Evolutionary conservation across 495 filamentous ascomycete genomes (phyloP), one percentile per base, ranked within the genome.

Genomic region (Wilcoxina mikolae): DNA sequence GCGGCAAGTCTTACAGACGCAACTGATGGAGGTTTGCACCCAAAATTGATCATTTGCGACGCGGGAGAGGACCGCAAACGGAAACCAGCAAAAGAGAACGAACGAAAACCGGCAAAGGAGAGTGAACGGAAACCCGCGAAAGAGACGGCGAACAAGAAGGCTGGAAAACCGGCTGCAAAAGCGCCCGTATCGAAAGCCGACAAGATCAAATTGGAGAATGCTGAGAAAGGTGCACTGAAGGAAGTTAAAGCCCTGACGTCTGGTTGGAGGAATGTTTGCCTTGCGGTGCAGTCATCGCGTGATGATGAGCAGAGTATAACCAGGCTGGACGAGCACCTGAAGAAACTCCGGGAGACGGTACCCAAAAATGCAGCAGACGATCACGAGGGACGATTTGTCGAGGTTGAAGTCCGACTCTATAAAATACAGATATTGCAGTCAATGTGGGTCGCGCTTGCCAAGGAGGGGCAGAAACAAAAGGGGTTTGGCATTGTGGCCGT

Each of bases 1-100:
- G 80, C 84, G 1, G 81, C 76, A 10, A 85, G 82, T 67, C 68
- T 89, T 25, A 81, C 81, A 0, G 80, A 80, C 46, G 69, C 77
- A 5, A 69, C 71, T 2, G 82, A 82, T 3, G 80, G 77, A 54
- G 69, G 68, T 4, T 67, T 87, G n/a, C 72, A 82, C 5, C 81
- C 78, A 3, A 75, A 84, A 59, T 73, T 65, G 0, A 72, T 85
- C 39, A 72, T 76, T 9, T 73, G 73, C 26, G 68, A 53, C 43
- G 60, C 59, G n/a, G 23, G 12, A 28, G 46, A 11, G 10, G 23
- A 1, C 46, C 51, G 41, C 54, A 56, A 59, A 25, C 41, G 44
- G 20, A 50, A 65, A 49, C 48, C 61, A 11, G 59, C 56, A 44
- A 68, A 71, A 26, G 57, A 52, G 20, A n/a, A n/a, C n/a, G n/a